These are phyloP conservation scores for Aaosphaeria arxii DNA, from an alignment of 2,329 filamentous ascomycete species.

Conservation along the genomic window DNA sequence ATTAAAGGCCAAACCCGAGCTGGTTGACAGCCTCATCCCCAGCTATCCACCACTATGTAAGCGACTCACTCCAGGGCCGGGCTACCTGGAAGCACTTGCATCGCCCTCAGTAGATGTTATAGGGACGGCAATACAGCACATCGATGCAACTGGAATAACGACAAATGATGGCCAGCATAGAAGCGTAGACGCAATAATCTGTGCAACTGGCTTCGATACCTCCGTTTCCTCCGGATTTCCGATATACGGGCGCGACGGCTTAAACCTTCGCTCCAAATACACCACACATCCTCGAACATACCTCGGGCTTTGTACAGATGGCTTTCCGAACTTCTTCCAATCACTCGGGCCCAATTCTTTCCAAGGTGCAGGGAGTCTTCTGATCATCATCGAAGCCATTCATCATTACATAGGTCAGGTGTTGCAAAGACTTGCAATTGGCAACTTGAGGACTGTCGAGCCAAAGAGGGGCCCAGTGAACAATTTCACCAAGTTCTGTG, in stretches of 20 bases:
- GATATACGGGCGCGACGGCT: background rate
- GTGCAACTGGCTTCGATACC: slow-evolving; percentile 2
- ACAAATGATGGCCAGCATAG: background rate
- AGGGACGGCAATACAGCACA: background rate
- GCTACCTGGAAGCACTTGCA: background rate
- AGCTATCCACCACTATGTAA: background rate
- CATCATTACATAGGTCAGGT: background rate
- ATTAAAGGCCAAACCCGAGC: background rate
- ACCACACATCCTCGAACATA: background rate
- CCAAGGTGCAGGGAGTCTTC: background rate
- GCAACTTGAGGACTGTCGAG: background rate
- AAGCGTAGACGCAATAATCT: slow-evolving; percentile 2
- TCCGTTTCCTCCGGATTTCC: slow-evolving; percentile 1
- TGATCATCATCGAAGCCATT: background rate
- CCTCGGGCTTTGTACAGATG: background rate
- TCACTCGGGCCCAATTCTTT: background rate
- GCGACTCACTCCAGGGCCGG: background rate
- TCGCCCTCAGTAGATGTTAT: background rate
- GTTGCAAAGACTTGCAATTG: background rate
- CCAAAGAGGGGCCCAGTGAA: background rate
- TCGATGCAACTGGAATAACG: background rate
- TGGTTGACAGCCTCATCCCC: background rate
- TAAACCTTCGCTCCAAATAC: background rate
- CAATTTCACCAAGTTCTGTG: background rate
- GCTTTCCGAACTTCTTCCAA: background rate